A percentile compares a stretch with the other conserved stretches of the same genome.
Conservation (phyloP, 768 basidiomycete species). For the Terana coerulea region DNA sequence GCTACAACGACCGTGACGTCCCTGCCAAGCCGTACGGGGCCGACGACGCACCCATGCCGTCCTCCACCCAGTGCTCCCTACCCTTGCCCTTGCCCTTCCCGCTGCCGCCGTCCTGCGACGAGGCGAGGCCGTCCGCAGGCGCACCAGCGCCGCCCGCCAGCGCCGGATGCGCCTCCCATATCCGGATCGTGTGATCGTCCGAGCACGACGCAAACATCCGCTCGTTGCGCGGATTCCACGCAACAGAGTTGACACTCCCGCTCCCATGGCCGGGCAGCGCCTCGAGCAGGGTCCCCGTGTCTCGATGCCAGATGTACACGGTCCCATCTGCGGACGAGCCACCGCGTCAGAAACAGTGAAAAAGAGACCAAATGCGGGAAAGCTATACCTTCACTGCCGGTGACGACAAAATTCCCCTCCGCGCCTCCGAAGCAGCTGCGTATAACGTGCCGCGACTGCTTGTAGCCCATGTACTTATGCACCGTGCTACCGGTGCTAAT, state of each 20-base stretch:
- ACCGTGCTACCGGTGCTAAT: constrained; percentile 64
- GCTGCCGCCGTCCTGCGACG: constrained; percentile 19
- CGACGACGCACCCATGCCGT: constrained; percentile 19
- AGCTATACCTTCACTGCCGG: constrained; percentile 86
- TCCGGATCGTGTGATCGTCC: constrained; percentile 86
- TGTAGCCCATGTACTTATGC: constrained; percentile 83
- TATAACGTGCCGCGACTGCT: constrained; percentile 80
- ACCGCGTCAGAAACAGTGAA: not conserved
- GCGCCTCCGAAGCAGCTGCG: constrained; percentile 92
- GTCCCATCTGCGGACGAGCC: constrained; percentile 63
- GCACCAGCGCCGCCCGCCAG: not conserved
- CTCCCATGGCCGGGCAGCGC: constrained; percentile 82
- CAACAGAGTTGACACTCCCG: constrained; percentile 92
- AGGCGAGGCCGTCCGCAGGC: constrained; percentile 6
- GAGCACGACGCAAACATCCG: constrained; percentile 96
- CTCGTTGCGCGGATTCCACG: constrained; percentile 89
- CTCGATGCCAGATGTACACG: constrained; percentile 94
- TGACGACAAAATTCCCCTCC: constrained; percentile 84
- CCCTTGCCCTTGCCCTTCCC: constrained; percentile 68
- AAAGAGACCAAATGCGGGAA: constrained; percentile 2
- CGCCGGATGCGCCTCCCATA: constrained; percentile 61
- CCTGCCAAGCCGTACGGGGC: constrained; percentile 13
- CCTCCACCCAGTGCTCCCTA: constrained; percentile 41
- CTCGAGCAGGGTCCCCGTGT: constrained; percentile 80
- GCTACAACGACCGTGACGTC: constrained; percentile 10